A percentile compares a stretch with the other conserved stretches of the same genome.
These are phyloP conservation scores for Schwanniomyces sp. DNA, from an alignment of 805 yeast species.

Conservation along the genomic window DNA sequence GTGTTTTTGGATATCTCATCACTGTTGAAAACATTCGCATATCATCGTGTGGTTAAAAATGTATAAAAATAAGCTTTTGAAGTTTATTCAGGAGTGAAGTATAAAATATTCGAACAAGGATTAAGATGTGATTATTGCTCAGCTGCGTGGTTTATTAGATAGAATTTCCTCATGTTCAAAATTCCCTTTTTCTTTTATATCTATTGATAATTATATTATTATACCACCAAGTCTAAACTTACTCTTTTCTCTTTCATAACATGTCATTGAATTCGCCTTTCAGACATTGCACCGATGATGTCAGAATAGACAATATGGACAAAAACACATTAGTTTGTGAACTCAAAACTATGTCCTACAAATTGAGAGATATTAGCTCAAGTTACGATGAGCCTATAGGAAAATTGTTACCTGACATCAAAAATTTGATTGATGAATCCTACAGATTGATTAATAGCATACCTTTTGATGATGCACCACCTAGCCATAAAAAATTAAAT, in stretches of 20 bases:
- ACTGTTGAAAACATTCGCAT: not conserved
- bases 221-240: too few relatives aligned
- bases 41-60: not conserved
- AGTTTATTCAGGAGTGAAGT: not conserved
- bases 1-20: too few relatives aligned
- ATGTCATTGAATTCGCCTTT: not conserved
- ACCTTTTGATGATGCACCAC: not conserved
- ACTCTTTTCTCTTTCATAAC: not conserved
- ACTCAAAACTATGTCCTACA: not conserved
- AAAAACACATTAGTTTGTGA: not conserved
- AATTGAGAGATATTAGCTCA: not conserved
- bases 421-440: constrained; percentile 1
- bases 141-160: not conserved
- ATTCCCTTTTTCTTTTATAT: not conserved
- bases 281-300: not conserved
- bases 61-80: not conserved
- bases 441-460: not conserved
- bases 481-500: not conserved
- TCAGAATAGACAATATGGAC: not conserved
- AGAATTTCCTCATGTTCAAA: not conserved
- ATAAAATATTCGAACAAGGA: too few relatives aligned
- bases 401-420: not conserved
- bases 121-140: not conserved
- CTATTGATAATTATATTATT: too few relatives aligned
- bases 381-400: not conserved